Conservation (phyloP, 1,284 basidiomycete species). For the Cystobasidium sp. region DNA sequence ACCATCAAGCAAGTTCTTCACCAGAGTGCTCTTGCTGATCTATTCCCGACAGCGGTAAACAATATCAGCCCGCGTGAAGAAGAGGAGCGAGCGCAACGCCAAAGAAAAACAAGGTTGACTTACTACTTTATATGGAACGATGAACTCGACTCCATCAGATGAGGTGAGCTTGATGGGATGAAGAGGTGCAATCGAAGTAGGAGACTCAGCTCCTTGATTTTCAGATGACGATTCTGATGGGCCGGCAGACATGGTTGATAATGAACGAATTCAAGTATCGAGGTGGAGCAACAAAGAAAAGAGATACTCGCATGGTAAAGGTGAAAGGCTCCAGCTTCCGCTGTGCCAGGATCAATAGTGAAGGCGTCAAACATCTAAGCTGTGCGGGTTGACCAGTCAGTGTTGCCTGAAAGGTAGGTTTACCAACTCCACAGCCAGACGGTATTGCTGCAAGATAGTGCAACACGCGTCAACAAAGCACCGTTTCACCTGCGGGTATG, state of each 20-base stretch:
- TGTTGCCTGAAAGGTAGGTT: too few relatives aligned
- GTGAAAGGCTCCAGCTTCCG: too few relatives aligned
- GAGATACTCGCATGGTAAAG: not conserved
- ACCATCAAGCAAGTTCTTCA: conserved; percentile 99
- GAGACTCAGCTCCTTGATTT: not conserved
- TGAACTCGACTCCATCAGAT: conserved; percentile 94
- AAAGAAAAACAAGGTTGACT: not conserved
- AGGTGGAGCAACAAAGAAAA: not conserved
- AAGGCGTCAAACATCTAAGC: too few relatives aligned
- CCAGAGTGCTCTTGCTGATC: conserved; percentile 88
- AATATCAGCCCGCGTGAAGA: not conserved
- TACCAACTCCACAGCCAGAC: too few relatives aligned
- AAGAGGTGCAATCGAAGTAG: not conserved
- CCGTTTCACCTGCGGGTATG: too few relatives aligned
- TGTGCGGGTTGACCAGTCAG: too few relatives aligned
- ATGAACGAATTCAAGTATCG: too few relatives aligned
- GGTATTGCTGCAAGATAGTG: too few relatives aligned
- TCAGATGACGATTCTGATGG: not conserved
- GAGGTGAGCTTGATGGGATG: conserved; percentile 54
- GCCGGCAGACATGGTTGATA: not conserved
- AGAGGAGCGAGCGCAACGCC: not conserved
- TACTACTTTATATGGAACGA: conserved; percentile 86
- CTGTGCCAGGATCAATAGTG: too few relatives aligned
- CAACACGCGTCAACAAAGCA: too few relatives aligned
- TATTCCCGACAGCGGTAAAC: not conserved